Evolutionary conservation across 2,329 filamentous ascomycete genomes (phyloP), one percentile per base, ranked within the genome.

Genomic region (Elsinoe arachidis): DNA sequence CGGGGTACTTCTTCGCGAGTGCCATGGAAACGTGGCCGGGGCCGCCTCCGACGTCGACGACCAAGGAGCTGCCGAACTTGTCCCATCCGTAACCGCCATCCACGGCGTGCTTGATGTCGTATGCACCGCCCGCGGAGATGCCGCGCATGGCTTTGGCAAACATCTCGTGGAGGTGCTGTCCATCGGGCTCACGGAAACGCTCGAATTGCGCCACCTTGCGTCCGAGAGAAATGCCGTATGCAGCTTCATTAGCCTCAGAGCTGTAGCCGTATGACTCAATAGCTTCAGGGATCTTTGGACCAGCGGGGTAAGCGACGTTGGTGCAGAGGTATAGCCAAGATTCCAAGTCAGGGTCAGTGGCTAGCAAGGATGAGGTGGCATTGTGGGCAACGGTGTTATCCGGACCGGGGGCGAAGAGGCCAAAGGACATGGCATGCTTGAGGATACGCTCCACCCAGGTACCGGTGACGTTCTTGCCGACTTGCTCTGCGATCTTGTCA

Each of bases 1-100:
- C 59, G 0, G 62, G 62, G 12, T 61, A 61, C 49, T 61, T 60
- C 26, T 59, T 60, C 5, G 63, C 63, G 4, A 64, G 55, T 6
- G 60, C 63, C 52, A 63, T 60, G 52, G 61, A 55, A 14, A 64
- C 61, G 35, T 64, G 63, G 30, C 63, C 63, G 10, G 61, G 62
- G 5, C 63, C 63, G 7, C 63, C 63, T 7, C 62, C 63, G 5
- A 64, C 63, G 52, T 64, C 63, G 15, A 63, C 62, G 12, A 62
- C 54, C 3, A 63, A 53, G 17, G 58, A 52, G 10, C 58, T 51
- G n/a, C 53, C 54, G 9, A 62, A 41, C 17, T 60, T 55, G 34
- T 63, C 59, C 63, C 63, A 64, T 2, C 62, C 62, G 53, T 63
- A 64, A 11, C 61, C 61, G 19, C 59, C 60, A 46, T 60, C 58